Base-by-base conservation (phyloP, 345 rosid genomes). In the Eucalyptus lansdowneana region DNA sequence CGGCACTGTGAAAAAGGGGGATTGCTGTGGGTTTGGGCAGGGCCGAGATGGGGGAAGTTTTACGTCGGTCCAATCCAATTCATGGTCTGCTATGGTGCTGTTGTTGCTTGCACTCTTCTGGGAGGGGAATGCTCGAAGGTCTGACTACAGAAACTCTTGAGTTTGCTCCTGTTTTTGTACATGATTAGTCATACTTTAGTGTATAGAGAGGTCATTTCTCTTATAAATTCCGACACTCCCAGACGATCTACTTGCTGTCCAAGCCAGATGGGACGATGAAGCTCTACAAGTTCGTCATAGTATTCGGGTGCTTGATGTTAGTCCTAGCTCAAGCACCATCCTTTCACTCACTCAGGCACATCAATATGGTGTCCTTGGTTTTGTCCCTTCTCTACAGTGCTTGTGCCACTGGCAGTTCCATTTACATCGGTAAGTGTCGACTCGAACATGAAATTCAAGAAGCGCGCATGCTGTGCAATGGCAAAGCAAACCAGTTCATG, bases 91-190 rank as follows among this genome's bases (percentile, higher is more conserved):
- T 90, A 90, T 24, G 91, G 91, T 8, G 97, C 96, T 72, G 98
- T 97, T 31, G 95, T 97, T 14, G 96, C 92, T 40, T 90, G 89
- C 87, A 92, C 94, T 3, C 99, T 97, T 27, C 92, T 97, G 6
- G 99, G 99, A 50, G 99, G 99, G 11, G 97, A 96, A 85, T 94
- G 98, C 92, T 91, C 93, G 89, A 97, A 96, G 96, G 97, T 94
- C 17, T 54, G 42, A 44, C 81, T 34, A 72, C 27, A 8, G 27
- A 72, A 72, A 37, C 45, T 37, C 44, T 69, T 69, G 5, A 31
- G 25, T 34, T 69, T 34, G 25, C 44, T 69, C 25, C 80, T 17
- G 80, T 34, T 34, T 72, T 37, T 72, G 44, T 19, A 72, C 45
- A 37, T 72, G 45, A 7, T 72, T 34, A 37, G 44, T 10, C 81